These are phyloP conservation scores for Candida loeiensis DNA, from an alignment of 805 yeast species.

Conservation along the genomic window DNA sequence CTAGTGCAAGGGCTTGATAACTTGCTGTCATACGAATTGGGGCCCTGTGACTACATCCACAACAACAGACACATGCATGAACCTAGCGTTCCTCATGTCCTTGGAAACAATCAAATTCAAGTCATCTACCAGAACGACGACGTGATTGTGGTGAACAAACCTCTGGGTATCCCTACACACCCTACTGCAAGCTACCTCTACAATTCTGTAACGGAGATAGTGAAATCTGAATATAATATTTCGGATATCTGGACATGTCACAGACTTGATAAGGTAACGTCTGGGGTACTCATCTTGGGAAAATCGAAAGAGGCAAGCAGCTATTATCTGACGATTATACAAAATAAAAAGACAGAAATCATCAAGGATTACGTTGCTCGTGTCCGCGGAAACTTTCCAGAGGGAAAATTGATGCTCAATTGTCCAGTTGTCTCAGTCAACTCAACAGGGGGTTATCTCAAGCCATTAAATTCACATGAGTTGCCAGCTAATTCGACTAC, in stretches of 20 bases:
- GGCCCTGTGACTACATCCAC: conserved; percentile 18
- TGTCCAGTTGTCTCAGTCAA: conserved; percentile 42
- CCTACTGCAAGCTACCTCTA: conserved; percentile 44
- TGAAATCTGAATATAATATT: conserved; percentile 27
- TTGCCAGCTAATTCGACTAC: conserved; percentile 33
- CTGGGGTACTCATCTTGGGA: conserved; percentile 48
- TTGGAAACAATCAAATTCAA: conserved; percentile 9
- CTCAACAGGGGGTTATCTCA: conserved; percentile 29
- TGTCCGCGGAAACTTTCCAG: conserved; percentile 40
- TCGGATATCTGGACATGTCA: conserved; percentile 42
- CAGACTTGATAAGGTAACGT: conserved; percentile 49
- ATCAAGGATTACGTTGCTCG: conserved; percentile 47
- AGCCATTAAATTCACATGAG: conserved; percentile 21
- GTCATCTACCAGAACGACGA: conserved; percentile 36
- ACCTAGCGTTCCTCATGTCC: conserved; percentile 31
- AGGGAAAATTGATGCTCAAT: conserved; percentile 19
- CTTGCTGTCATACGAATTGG: conserved; percentile 7
- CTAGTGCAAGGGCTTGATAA: conserved; percentile 20
- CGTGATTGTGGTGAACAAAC: conserved; percentile 46
- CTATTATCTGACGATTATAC: conserved; percentile 30
- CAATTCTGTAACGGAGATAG: conserved; percentile 43
- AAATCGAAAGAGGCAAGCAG: conserved; percentile 31
- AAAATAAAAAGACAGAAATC: conserved; percentile 23
- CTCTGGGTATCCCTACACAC: conserved; percentile 53
- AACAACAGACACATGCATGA: conserved; percentile 44